These are phyloP conservation scores for Penicillium canescens DNA, from an alignment of 495 filamentous ascomycete genomes.

Conservation along the genomic window DNA sequence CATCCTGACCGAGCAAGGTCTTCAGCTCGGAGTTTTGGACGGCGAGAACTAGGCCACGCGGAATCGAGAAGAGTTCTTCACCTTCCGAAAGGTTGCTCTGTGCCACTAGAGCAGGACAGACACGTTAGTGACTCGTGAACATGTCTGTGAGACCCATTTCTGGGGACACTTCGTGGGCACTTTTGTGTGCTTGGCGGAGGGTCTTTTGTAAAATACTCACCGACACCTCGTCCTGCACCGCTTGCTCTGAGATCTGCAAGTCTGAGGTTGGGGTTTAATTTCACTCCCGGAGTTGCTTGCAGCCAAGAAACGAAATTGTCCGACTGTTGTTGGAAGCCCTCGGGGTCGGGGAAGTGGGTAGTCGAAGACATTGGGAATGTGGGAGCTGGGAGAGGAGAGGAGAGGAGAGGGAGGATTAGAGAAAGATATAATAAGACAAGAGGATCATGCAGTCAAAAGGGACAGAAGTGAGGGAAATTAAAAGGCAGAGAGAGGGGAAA, in stretches of 20 bases:
- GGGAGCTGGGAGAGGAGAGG: not conserved
- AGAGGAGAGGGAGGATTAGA: slow-evolving; percentile 11
- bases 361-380: slow-evolving; percentile 38
- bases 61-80: slow-evolving; percentile 66
- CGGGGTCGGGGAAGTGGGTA: slow-evolving; percentile 38
- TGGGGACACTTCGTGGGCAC: slow-evolving; percentile 6
- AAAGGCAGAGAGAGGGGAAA: slow-evolving; percentile 16
- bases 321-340: slow-evolving; percentile 48
- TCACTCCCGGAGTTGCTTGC: slow-evolving; percentile 46
- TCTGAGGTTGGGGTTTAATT: slow-evolving; percentile 54
- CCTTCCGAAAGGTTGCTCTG: slow-evolving; percentile 56
- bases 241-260: slow-evolving; percentile 53
- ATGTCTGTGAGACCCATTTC: slow-evolving; percentile 9
- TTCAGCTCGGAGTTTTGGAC: slow-evolving; percentile 51
- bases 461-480: not conserved
- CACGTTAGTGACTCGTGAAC: not conserved
- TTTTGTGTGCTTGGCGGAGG: slow-evolving; percentile 24
- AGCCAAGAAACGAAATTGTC: slow-evolving; percentile 59
- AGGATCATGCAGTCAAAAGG: not conserved
- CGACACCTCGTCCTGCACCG: slow-evolving; percentile 59
- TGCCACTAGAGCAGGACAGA: slow-evolving; percentile 46
- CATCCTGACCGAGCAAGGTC: slow-evolving; percentile 41
- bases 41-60: slow-evolving; percentile 54
- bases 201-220: slow-evolving; percentile 39
- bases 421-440: slow-evolving; percentile 1